Evolutionary conservation across 2,329 filamentous ascomycete species (phyloP).

Genomic region (Ophiostoma himal-ulmi): DNA sequence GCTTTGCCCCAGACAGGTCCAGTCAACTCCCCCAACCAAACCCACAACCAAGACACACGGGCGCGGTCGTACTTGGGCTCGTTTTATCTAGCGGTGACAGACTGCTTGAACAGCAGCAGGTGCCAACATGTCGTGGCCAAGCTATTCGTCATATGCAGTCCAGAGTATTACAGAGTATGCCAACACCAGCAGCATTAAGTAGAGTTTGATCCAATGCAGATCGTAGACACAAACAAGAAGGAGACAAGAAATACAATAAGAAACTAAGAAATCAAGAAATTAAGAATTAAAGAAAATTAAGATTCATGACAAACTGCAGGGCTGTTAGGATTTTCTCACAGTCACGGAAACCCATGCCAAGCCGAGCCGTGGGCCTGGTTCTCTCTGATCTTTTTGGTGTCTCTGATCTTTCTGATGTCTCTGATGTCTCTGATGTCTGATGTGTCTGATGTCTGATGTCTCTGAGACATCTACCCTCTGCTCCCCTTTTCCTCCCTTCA

Average conservation of each 20-base stretch:
- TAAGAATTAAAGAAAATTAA: not conserved
- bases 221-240: not conserved
- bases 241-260: not conserved
- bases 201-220: not conserved
- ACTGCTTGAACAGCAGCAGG: not conserved
- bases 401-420: not conserved
- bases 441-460: not conserved
- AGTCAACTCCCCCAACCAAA: not conserved
- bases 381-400: not conserved
- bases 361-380: not conserved
- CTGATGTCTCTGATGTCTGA: not conserved
- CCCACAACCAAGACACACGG: conserved; percentile 2
- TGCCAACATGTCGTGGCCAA: not conserved
- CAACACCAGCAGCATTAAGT: not conserved
- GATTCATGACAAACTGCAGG: not conserved
- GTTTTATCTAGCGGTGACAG: conserved; percentile 1
- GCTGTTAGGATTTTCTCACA: conserved; percentile 1
- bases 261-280: not conserved
- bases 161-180: not conserved
- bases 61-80: not conserved
- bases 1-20: not conserved
- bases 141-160: conserved; percentile 6
- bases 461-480: not conserved
- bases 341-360: not conserved
- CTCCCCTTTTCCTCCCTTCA: not conserved